Base-by-base conservation (phyloP, 345 rosid genomes). In the Citrus reticulata region DNA sequence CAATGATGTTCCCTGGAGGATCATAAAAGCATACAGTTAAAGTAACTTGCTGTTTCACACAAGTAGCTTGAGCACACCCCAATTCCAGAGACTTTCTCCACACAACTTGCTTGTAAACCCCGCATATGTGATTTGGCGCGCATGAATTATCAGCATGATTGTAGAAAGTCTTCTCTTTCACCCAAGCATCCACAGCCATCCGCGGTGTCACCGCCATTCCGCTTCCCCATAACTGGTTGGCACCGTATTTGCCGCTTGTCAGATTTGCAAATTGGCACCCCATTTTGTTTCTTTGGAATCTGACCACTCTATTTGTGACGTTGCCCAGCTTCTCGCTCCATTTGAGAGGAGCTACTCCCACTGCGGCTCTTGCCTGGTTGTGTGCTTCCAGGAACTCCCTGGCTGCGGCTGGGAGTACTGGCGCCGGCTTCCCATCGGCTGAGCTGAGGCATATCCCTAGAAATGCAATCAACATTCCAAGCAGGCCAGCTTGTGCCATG, bases 41-140 rank as follows among this genome's bases (percentile, higher is more conserved):
- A 74, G 86, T 88, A 17, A 88, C 81, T 76, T 81, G 82, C 35
- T 84, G 89, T 59, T 88, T 86, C 0, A 64, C 51, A 74, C 98
- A 93, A 55, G 81, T 78, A 60, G 88, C 94, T 73, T 92, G 92
- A 2, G 89, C 91, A 74, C 98, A 95, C 1, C 98, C 98, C 60
- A 93, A 40, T 77, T 88, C 94, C 76, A 70, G 34, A 3, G 95
- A 90, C 73, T 90, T 88, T 73, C 83, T 88, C 98, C 97, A 93
- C 57, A 95, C 97, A 37, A 93, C 97, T 81, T 93, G 98, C 29
- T 79, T 92, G 77, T 92, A 95, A 61, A 91, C 93, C 22, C 97
- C 98, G 27, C 97, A 95, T 59, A 20, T 79, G 60, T 87, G 97
- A 63, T 85, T 82, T 0, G 87, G 71, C 2, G 78, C 83, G 58